Evolutionary conservation across 2,329 filamentous ascomycete genomes (phyloP).

Genomic region (Sarocladium oryzae): DNA sequence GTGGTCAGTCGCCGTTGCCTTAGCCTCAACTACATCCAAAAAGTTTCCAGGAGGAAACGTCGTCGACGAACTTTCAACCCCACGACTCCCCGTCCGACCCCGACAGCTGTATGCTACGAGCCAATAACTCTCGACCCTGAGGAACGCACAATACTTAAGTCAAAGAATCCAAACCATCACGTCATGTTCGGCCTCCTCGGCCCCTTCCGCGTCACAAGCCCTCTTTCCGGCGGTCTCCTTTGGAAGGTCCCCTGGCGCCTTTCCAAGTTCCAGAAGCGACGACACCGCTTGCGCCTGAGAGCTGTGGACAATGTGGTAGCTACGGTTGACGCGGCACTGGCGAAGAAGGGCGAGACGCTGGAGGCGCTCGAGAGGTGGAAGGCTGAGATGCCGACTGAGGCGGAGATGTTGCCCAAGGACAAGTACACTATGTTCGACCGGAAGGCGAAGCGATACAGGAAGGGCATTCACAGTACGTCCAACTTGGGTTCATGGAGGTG

Average conservation of each 20-base stretch:
- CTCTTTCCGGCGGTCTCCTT: slow-evolving; percentile 72
- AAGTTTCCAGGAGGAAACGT: no score
- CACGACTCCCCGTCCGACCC: no score
- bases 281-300: slow-evolving; percentile 75
- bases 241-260: slow-evolving; percentile 99
- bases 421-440: slow-evolving; percentile 98
- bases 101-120: no score
- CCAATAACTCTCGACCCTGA: no score
- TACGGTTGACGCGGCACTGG: slow-evolving; percentile 71
- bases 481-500: background rate
- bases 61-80: no score
- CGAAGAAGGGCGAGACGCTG: slow-evolving; percentile 62
- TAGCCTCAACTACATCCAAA: slow-evolving; percentile 13
- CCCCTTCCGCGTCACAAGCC: slow-evolving; percentile 70
- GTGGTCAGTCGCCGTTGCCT: background rate
- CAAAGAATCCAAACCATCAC: slow-evolving; percentile 11
- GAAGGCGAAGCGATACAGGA: slow-evolving; percentile 91
- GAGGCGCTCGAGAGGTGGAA: slow-evolving; percentile 88
- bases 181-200: slow-evolving; percentile 76
- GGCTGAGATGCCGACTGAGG: slow-evolving; percentile 89
- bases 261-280: slow-evolving; percentile 82
- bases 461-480: slow-evolving; percentile 90
- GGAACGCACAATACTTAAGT: no score
- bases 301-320: slow-evolving; percentile 84
- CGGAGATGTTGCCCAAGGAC: slow-evolving; percentile 91